Conservation (phyloP, 176 grass and related monocot genomes). For the Bolboschoenus planiculmis region DNA sequence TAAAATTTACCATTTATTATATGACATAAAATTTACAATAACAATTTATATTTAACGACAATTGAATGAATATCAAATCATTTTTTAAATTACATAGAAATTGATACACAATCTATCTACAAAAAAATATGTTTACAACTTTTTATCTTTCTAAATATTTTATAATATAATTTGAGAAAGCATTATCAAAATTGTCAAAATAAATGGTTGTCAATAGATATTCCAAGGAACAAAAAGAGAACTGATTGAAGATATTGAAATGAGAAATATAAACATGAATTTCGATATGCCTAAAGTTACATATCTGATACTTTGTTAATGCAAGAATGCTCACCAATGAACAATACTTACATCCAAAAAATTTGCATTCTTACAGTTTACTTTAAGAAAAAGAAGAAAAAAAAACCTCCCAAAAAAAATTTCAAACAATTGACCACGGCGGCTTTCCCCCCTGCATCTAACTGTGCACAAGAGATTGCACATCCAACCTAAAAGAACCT, state of each 20-base stretch:
- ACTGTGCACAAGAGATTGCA: conserved; percentile 4
- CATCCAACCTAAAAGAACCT: conserved; percentile 12
- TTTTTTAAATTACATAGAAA: too few relatives aligned
- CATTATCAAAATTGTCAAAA: too few relatives aligned
- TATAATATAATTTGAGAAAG: too few relatives aligned
- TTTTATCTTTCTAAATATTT: too few relatives aligned
- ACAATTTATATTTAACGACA: too few relatives aligned
- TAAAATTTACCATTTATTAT: too few relatives aligned
- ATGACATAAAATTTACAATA: too few relatives aligned
- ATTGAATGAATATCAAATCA: too few relatives aligned
- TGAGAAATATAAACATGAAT: neutral
- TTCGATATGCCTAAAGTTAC: neutral
- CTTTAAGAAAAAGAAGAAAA: conserved; percentile 9
- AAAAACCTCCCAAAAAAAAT: conserved; percentile 1
- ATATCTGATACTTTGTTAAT: neutral
- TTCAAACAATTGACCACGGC: conserved; percentile 16
- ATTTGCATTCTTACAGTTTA: conserved; percentile 22
- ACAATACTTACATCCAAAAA: conserved; percentile 37
- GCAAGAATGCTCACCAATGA: conserved; percentile 50
- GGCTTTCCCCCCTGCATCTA: neutral
- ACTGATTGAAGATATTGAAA: neutral
- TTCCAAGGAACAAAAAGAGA: neutral
- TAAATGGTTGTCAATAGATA: neutral
- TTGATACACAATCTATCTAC: too few relatives aligned
- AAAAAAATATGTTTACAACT: too few relatives aligned